A percentile compares a stretch with the other conserved stretches of the same genome.
phyloP scores from a whole-genome alignment of 2,329 filamentous ascomycete genomes.

The Dactylellina drechsleri region DNA sequence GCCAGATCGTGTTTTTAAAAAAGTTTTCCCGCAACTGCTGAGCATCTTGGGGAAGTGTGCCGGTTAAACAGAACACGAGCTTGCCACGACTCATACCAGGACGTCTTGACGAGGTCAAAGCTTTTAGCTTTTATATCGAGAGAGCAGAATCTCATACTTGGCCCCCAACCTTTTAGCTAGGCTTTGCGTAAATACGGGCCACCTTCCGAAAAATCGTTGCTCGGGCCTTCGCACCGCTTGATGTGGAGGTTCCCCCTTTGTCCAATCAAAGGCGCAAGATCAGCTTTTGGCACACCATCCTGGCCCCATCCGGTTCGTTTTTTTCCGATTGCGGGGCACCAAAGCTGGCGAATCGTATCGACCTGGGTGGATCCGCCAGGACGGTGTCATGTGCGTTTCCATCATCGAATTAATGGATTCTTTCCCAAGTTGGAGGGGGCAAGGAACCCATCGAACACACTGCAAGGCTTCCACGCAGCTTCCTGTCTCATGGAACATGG shows the following conservation, averaged over 20 bases:
- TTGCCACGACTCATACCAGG: slow-evolving; percentile 36
- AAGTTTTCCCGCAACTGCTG: neutral
- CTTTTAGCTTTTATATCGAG: slow-evolving; percentile 52
- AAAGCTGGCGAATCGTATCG: slow-evolving; percentile 34
- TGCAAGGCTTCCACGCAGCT: slow-evolving; percentile 54
- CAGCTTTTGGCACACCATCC: slow-evolving; percentile 30
- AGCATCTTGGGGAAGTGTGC: slow-evolving; percentile 17
- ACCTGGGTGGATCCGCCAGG: slow-evolving; percentile 27
- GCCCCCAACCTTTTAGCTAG: slow-evolving; percentile 22
- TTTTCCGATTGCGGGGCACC: slow-evolving; percentile 54
- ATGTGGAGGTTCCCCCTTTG: neutral
- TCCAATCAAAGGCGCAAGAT: slow-evolving; percentile 13
- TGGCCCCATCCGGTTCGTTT: slow-evolving; percentile 52
- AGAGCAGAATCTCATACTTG: slow-evolving; percentile 23
- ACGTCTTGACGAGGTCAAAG: slow-evolving; percentile 38
- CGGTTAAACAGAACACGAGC: slow-evolving; percentile 44
- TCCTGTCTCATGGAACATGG: slow-evolving; percentile 46
- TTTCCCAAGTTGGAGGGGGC: slow-evolving; percentile 46
- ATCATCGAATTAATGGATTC: slow-evolving; percentile 45
- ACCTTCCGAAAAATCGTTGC: slow-evolving; percentile 45
- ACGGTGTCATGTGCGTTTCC: slow-evolving; percentile 44
- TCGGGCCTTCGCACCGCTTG: slow-evolving; percentile 41
- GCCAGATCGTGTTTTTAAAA: too few species aligned
- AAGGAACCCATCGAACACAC: slow-evolving; percentile 50
- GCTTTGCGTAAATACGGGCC: slow-evolving; percentile 54